Evolutionary conservation across 2,329 filamentous ascomycete genomes (phyloP).

Genomic region (Xylaria sp.): DNA sequence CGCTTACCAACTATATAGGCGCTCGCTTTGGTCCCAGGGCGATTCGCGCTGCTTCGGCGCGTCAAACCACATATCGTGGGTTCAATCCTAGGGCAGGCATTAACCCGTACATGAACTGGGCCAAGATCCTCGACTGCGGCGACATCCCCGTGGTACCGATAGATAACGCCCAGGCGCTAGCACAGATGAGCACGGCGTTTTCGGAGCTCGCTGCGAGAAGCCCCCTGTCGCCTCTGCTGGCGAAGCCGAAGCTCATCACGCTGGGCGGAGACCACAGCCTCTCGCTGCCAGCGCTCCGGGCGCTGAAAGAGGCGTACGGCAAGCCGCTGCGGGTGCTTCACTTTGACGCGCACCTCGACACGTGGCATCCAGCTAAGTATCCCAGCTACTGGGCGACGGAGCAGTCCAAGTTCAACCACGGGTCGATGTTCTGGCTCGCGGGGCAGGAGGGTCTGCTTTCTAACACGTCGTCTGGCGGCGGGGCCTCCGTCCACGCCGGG

Average conservation of each 20-base stretch:
- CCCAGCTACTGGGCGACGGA: constrained; percentile 76
- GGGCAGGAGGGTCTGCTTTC: constrained; percentile 81
- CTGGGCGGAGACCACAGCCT: constrained; percentile 80
- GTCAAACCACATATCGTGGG: constrained; percentile 81
- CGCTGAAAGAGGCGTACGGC: constrained; percentile 70
- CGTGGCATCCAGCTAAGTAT: constrained; percentile 85
- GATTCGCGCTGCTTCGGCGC: constrained; percentile 83
- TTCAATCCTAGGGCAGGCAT: constrained; percentile 85
- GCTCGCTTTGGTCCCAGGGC: constrained; percentile 88
- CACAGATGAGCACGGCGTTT: constrained; percentile 86
- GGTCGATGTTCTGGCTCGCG: constrained; percentile 92
- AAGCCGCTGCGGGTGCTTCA: constrained; percentile 74
- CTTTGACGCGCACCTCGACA: constrained; percentile 84
- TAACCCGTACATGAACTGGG: constrained; percentile 77
- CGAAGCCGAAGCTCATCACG: constrained; percentile 69
- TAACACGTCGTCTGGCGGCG: constrained; percentile 61
- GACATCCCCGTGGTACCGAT: constrained; percentile 89
- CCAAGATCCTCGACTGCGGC: constrained; percentile 73
- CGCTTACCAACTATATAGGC: constrained; percentile 51
- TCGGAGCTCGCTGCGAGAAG: constrained; percentile 67
- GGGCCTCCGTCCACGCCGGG: constrained; percentile 83
- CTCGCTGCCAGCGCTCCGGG: constrained; percentile 74
- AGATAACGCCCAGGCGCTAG: constrained; percentile 82
- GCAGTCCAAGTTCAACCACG: constrained; percentile 84
- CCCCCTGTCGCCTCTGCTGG: constrained; percentile 49